Conservation (phyloP, 1,284 basidiomycete species). For the Neolentinus lepideus region DNA sequence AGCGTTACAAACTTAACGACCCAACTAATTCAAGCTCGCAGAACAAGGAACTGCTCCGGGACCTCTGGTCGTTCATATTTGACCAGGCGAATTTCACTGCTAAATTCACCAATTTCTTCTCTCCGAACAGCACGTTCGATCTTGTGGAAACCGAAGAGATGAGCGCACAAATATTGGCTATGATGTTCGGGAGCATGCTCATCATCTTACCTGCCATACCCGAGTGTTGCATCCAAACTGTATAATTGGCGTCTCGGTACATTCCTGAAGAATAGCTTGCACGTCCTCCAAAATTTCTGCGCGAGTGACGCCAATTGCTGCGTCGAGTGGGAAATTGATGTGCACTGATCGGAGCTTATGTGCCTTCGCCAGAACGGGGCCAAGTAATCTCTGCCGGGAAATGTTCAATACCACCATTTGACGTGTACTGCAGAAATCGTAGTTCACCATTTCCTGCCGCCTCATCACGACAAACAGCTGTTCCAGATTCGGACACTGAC, state of each 20-base stretch:
- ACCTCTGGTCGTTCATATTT: constrained; percentile 58
- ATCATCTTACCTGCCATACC: constrained; percentile 40
- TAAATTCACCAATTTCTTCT: constrained; percentile 28
- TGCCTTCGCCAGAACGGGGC: constrained; percentile 24
- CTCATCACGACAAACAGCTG: constrained; percentile 55
- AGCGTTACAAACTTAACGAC: too few relatives aligned
- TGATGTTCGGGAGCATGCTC: not conserved
- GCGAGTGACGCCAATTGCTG: constrained; percentile 18
- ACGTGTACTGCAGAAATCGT: not conserved
- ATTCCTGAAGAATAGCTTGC: constrained; percentile 19
- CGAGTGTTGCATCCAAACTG: constrained; percentile 31
- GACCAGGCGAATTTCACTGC: constrained; percentile 29
- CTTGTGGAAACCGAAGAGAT: constrained; percentile 23
- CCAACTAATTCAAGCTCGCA: constrained; percentile 47
- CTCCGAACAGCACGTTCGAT: constrained; percentile 18
- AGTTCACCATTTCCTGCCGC: constrained; percentile 37
- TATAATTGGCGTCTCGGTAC: constrained; percentile 17
- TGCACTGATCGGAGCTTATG: constrained; percentile 39
- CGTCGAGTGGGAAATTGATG: constrained; percentile 39
- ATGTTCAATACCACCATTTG: constrained; percentile 3
- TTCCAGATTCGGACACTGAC: constrained; percentile 41
- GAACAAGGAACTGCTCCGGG: constrained; percentile 67
- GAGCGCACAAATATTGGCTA: not conserved
- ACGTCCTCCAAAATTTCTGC: constrained; percentile 15
- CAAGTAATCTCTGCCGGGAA: constrained; percentile 27